Evolutionary conservation across 768 basidiomycete species (phyloP).

Genomic region (Kwoniella europaea): DNA sequence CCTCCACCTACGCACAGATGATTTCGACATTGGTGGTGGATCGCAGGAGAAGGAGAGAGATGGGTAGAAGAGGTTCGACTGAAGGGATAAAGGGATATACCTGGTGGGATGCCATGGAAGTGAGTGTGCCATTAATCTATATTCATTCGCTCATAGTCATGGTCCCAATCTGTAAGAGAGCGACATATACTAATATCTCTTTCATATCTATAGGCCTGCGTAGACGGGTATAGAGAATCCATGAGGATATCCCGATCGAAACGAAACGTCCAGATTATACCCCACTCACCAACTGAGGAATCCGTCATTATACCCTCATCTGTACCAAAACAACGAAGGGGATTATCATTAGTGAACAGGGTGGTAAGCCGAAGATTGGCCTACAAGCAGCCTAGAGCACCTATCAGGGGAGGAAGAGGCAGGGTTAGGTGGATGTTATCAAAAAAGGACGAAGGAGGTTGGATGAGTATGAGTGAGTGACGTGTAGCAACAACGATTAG

Average conservation of each 20-base stretch:
- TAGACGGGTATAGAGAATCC: constrained; percentile 57
- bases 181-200: neutral
- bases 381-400: neutral
- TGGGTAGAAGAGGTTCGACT: constrained; percentile 47
- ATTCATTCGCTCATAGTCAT: no score
- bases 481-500: neutral
- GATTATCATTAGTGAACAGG: constrained; percentile 24
- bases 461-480: constrained; percentile 6
- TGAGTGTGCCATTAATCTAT: constrained; percentile 22
- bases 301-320: neutral
- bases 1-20: constrained; percentile 47
- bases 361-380: constrained; percentile 26
- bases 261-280: constrained; percentile 21
- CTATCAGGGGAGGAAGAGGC: neutral
- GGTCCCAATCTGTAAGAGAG: no score
- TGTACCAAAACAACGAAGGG: neutral
- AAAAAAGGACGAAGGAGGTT: neutral
- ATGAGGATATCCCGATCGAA: constrained; percentile 36
- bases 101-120: constrained; percentile 59
- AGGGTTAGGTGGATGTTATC: constrained; percentile 33
- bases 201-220: constrained; percentile 47
- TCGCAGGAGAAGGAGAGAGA: constrained; percentile 29
- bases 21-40: constrained; percentile 37
- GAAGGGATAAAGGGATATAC: constrained; percentile 55
- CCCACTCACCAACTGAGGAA: constrained; percentile 14